A percentile compares a stretch with the other conserved stretches of the same genome.
These are phyloP conservation scores for Verruconis gallopava DNA, from an alignment of 2,329 filamentous ascomycete genomes.

Conservation along the genomic window DNA sequence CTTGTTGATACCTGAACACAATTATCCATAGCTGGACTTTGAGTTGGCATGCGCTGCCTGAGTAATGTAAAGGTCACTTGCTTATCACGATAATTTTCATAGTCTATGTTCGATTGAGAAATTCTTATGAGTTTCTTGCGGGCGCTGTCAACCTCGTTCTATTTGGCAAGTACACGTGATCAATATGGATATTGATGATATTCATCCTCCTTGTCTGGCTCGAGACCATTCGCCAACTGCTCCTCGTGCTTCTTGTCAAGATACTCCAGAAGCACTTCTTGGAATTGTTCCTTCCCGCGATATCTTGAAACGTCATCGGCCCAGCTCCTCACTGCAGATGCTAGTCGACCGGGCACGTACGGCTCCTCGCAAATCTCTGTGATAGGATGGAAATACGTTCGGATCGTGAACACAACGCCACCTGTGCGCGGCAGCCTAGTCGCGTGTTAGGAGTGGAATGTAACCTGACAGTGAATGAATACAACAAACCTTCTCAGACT, in stretches of 20 bases:
- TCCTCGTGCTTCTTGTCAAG: constrained; percentile 61
- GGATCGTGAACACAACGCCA: constrained; percentile 56
- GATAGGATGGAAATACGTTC: constrained; percentile 67
- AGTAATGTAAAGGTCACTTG: too few species aligned
- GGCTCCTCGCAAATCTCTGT: constrained; percentile 55
- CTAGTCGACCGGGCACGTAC: constrained; percentile 65
- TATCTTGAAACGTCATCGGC: constrained; percentile 63
- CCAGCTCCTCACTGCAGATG: constrained; percentile 71
- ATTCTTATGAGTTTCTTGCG: too few species aligned
- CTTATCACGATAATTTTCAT: too few species aligned
- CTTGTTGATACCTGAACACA: too few species aligned
- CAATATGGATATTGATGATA: constrained; percentile 48
- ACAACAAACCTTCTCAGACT: constrained; percentile 42
- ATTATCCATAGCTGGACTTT: too few species aligned
- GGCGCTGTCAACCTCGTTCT: too few species aligned
- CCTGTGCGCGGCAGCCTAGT: constrained; percentile 31
- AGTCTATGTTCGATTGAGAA: too few species aligned
- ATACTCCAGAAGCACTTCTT: constrained; percentile 60
- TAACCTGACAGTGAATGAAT: constrained; percentile 5
- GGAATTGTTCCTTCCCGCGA: constrained; percentile 66
- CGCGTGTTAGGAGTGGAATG: constrained; percentile 42
- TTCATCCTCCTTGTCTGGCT: constrained; percentile 48
- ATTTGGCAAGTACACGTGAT: too few species aligned
- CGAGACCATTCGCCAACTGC: constrained; percentile 55
- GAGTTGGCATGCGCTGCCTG: too few species aligned